These are phyloP conservation scores for Ceriops tagal DNA, from an alignment of 345 rosid genomes.

Conservation along the genomic window DNA sequence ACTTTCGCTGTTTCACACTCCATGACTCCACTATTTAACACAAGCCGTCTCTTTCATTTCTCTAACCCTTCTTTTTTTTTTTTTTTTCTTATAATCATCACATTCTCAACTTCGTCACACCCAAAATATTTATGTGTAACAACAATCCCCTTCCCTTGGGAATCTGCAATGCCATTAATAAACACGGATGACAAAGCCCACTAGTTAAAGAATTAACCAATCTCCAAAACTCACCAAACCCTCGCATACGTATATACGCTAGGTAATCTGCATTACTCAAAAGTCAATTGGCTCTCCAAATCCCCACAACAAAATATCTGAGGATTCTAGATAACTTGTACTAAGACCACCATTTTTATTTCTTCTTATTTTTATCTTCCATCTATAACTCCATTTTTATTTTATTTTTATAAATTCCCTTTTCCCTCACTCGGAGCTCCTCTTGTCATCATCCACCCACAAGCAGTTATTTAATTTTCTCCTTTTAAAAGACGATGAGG, in stretches of 20 bases:
- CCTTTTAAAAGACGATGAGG: conserved; percentile 52
- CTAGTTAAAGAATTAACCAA: conserved; percentile 36
- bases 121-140: conserved; percentile 15
- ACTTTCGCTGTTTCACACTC: conserved; percentile 17
- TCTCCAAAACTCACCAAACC: conserved; percentile 43
- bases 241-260: conserved; percentile 28
- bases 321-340: conserved; percentile 37
- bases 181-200: conserved; percentile 48
- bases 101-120: conserved; percentile 28
- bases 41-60: not conserved
- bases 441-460: conserved; percentile 69
- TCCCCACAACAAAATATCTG: conserved; percentile 39
- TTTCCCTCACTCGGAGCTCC: conserved; percentile 41
- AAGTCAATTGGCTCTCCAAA: conserved; percentile 38
- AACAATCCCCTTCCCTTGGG: conserved; percentile 68
- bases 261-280: conserved; percentile 32
- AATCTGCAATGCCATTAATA: conserved; percentile 65
- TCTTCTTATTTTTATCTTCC: not conserved
- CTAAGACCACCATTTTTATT: conserved; percentile 30
- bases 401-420: not conserved
- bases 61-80: too few relatives aligned
- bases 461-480: conserved; percentile 60
- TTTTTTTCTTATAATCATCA: not conserved
- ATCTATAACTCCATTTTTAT: too few relatives aligned
- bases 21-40: conserved; percentile 25